Conservation (phyloP, 1,139 yeast genomes). For the Suhomyces anneliseae region DNA sequence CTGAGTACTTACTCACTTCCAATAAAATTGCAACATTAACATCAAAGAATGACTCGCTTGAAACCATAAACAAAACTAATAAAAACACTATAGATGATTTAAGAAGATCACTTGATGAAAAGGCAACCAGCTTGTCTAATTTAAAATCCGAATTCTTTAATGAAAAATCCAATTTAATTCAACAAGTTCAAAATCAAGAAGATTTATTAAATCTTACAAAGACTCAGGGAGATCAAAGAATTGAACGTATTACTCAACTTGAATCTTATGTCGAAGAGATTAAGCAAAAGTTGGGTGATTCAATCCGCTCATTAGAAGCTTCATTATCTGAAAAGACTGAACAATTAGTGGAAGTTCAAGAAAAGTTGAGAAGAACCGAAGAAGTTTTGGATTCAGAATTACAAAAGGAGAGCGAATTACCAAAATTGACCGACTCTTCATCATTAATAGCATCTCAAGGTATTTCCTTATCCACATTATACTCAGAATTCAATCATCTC, state of each 20-base stretch:
- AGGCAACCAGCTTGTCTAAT: conserved; percentile 37
- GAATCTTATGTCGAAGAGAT: conserved; percentile 48
- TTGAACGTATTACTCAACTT: conserved; percentile 46
- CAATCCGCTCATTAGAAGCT: conserved; percentile 24
- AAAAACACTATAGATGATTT: conserved; percentile 27
- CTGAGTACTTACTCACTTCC: conserved; percentile 33
- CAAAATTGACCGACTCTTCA: conserved; percentile 38
- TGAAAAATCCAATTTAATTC: conserved; percentile 54
- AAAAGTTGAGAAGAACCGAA: conserved; percentile 40
- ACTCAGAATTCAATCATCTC: conserved; percentile 64
- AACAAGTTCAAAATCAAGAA: conserved; percentile 65
- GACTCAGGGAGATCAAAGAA: conserved; percentile 47
- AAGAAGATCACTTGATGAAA: conserved; percentile 45
- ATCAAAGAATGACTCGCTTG: conserved; percentile 27
- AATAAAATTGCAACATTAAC: conserved; percentile 31
- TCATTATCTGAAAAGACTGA: conserved; percentile 34
- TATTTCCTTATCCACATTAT: conserved; percentile 65
- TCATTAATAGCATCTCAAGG: conserved; percentile 52
- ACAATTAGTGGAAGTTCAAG: conserved; percentile 33
- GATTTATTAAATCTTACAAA: conserved; percentile 62
- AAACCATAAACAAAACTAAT: conserved; percentile 17
- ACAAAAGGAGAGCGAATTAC: conserved; percentile 42
- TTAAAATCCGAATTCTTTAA: conserved; percentile 28
- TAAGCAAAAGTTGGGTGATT: conserved; percentile 35
- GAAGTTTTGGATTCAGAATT: conserved; percentile 44